Base-by-base conservation (phyloP, 179 eudicot species). In the Silene noctiflora region DNA sequence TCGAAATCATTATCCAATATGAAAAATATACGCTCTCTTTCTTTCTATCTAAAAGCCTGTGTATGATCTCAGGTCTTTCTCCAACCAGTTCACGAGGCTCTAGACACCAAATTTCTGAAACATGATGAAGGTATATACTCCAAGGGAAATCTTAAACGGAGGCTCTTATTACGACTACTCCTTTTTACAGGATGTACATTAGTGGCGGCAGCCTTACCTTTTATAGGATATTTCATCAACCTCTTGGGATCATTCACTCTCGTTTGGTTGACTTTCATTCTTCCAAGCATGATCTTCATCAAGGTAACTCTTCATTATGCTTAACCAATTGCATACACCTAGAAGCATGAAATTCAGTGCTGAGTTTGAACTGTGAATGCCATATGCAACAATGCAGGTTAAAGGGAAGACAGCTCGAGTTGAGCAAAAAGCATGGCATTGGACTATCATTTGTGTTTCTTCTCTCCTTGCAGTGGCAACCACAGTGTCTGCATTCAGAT, bases 181-280 rank as follows among this genome's bases (percentile, higher is more conserved):
- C 78, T 89, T 14, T 88, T 89, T 68, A 42, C 87, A 11, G 87
- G 80, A 71, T 86, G 80, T 78, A 87, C 89, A 63, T 25, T 81
- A 1, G 88, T 88, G 58, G 58, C 89, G 76, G 88, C 89, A 65
- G 89, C 93, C 75, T 79, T 89, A 53, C 93, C 91, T 44, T 89
- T 88, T 74, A 88, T 89, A 85, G 93, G 93, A 6, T 88, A 89
- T 67, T 86, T 89, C 63, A 79, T 86, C 53, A 87, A 83, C 80
- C 84, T 88, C 65, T 53, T 83, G 80, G 88, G 93, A 72, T 87
- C 91, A 39, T 83, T 89, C 63, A 72, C 82, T 13, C 93, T 86
- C 20, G 64, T 88, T 21, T 73, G 85, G 22, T 65, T 88, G 53
- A 85, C 93, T 64, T 85, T 86, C 75, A 77, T 87, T 63, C 83